Base-by-base conservation (phyloP, 169 alveolate genomes). In the Cystoisospora suis region DNA sequence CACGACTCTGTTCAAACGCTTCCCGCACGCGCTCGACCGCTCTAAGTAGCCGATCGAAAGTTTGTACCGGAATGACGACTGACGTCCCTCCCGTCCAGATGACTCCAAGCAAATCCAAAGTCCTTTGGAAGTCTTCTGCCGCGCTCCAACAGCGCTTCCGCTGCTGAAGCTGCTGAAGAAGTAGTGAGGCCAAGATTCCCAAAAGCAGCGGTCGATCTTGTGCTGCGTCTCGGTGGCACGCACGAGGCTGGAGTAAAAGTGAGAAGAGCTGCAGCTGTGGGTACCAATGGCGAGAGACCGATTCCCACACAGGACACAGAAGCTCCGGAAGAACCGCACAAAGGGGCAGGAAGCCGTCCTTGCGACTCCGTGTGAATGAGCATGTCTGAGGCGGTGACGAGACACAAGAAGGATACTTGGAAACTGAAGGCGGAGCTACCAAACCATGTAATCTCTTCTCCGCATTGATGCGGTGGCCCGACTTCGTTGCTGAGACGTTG, bases 71-170 rank as follows among this genome's bases (percentile, higher is more conserved):
- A 23, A 23, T 58, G 79, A 56, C 83, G 47, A 89, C 69, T 20
- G 34, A 45, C 56, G 40, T 59, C 40, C 77, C 89, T 56, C 46
- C 49, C 23, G 70, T 29, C 23, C 83, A 72, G 34, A 42, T 32
- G 34, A 89, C 89, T 9, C 45, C 29, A 6, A 80, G 89, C 0
- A 47, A 89, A 38, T 89, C 92, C 34, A 47, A 20, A 44, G 85
- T 53, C 56, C 29, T 42, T 77, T 89, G 92, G 44, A 58, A 59
- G 34, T 40, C 86, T 34, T 75, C 77, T 20, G 89, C 89, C 2
- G 89, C 92, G 53, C 53, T 65, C 92, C 92, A 89, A 29, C 92
- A 89, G 20, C 92, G 92, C 40, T 56, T 36, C 75, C 92, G 92
- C 86, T 89, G 92, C 75, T 89, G 92, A 72, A 40, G 29, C 70